A percentile compares a stretch with the other conserved stretches of the same genome.
Conservation (phyloP, 768 basidiomycete genomes). For the Boletus eberwhitei region DNA sequence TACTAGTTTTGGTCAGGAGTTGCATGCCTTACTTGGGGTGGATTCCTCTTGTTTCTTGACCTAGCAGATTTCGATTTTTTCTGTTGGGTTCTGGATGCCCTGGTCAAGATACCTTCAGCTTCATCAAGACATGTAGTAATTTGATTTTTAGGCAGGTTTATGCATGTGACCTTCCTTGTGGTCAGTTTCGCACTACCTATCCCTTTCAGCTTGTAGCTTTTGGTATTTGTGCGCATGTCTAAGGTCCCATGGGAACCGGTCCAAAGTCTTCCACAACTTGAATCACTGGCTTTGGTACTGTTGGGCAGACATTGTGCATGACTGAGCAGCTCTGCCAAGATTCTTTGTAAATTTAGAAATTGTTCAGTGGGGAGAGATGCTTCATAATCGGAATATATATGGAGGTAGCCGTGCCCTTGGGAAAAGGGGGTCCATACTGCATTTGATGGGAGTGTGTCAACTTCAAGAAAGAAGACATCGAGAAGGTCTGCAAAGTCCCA, state of each 20-base stretch:
- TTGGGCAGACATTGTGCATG: conserved; percentile 5
- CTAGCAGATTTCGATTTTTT: not conserved
- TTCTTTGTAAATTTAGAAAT: not conserved
- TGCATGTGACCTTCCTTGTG: conserved; percentile 2
- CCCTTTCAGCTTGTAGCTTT: not conserved
- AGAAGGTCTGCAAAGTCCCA: conserved; percentile 2
- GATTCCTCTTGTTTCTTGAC: conserved; percentile 1
- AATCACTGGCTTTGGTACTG: not conserved
- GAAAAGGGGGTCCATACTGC: conserved; percentile 1
- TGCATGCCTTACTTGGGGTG: too few species aligned
- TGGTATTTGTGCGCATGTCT: conserved; percentile 3
- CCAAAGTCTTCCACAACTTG: not conserved
- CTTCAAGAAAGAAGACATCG: not conserved
- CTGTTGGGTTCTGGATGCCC: not conserved
- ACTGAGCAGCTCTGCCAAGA: not conserved
- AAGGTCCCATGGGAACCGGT: not conserved
- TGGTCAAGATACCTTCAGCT: conserved; percentile 1
- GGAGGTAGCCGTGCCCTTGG: not conserved
- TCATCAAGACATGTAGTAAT: not conserved
- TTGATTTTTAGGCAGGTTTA: not conserved
- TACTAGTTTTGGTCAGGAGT: too few species aligned
- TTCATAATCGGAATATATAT: not conserved
- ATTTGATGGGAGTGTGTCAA: not conserved
- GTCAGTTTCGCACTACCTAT: not conserved
- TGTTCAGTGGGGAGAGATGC: not conserved